phyloP scores from a whole-genome alignment of 2,329 filamentous ascomycete species.

The Sporothrix variecibatus region DNA sequence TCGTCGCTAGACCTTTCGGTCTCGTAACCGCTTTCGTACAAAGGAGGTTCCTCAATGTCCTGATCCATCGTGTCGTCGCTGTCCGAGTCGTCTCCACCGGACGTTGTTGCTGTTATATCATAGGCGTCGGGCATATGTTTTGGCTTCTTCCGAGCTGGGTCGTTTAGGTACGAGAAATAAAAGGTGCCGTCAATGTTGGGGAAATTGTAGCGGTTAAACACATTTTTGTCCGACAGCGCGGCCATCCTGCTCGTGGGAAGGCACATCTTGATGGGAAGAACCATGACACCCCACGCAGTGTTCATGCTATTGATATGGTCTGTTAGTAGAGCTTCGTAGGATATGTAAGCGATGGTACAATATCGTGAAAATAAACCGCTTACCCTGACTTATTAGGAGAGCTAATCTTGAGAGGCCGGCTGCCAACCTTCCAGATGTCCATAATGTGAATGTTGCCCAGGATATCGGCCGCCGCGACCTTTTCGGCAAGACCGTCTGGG shows the following conservation, averaged over 20 bases:
- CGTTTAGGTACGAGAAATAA: constrained; percentile 22
- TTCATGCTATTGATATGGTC: not conserved
- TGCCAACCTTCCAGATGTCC: constrained; percentile 52
- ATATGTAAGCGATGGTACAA: not conserved
- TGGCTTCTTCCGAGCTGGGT: not conserved
- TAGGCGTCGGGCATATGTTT: not conserved
- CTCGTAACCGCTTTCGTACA: constrained; percentile 11
- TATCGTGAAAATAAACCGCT: not conserved
- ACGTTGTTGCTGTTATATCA: not conserved
- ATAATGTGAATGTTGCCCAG: constrained; percentile 51
- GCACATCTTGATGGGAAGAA: constrained; percentile 39
- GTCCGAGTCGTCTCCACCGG: not conserved
- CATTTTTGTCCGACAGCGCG: not conserved
- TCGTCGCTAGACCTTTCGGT: not conserved
- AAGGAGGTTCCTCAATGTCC: not conserved
- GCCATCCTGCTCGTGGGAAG: constrained; percentile 18
- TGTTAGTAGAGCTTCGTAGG: not conserved
- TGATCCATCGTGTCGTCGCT: not conserved
- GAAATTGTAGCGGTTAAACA: not conserved
- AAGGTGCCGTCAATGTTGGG: not conserved
- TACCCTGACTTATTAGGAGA: not conserved
- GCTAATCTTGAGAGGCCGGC: constrained; percentile 34
- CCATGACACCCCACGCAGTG: constrained; percentile 54
- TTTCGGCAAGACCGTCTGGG: constrained; percentile 49
- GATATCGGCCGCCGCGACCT: constrained; percentile 55